A percentile compares a stretch with the other conserved stretches of the same genome.
Evolutionary conservation across 2,329 filamentous ascomycete species (phyloP).

Genomic region (Curvularia eragrostidis): DNA sequence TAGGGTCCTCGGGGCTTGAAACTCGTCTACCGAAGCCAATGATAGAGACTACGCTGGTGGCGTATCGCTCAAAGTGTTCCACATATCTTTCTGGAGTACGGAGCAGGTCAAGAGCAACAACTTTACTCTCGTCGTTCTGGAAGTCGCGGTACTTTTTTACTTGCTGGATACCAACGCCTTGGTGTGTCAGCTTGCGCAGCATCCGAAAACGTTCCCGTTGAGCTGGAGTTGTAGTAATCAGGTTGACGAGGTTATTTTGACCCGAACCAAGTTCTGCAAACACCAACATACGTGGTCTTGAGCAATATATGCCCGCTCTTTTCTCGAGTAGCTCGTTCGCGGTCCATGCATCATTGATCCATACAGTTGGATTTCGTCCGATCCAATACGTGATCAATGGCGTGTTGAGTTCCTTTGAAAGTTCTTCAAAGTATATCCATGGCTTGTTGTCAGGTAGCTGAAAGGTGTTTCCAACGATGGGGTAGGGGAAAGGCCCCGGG

Average conservation of each 20-base stretch:
- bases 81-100: constrained; percentile 57
- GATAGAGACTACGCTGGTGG: constrained; percentile 62
- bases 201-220: constrained; percentile 43
- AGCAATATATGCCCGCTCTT: constrained; percentile 60
- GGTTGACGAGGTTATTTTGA: constrained; percentile 47
- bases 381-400: constrained; percentile 65
- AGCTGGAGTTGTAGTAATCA: constrained; percentile 40
- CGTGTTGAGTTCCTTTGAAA: constrained; percentile 58
- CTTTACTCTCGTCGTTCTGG: constrained; percentile 65
- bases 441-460: constrained; percentile 62
- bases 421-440: constrained; percentile 64
- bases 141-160: constrained; percentile 63
- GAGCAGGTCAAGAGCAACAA: constrained; percentile 59
- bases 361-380: constrained; percentile 48
- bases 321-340: constrained; percentile 63
- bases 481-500: constrained; percentile 62
- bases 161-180: constrained; percentile 56
- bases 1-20: constrained; percentile 59
- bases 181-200: constrained; percentile 44
- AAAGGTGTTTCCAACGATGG: constrained; percentile 64
- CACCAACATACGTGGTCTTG: constrained; percentile 57
- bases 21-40: constrained; percentile 65
- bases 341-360: constrained; percentile 55
- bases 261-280: constrained; percentile 50
- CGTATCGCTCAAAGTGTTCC: constrained; percentile 61